phyloP scores from a whole-genome alignment of 2,329 filamentous ascomycete genomes.

The Sordariomycetes sp. region DNA sequence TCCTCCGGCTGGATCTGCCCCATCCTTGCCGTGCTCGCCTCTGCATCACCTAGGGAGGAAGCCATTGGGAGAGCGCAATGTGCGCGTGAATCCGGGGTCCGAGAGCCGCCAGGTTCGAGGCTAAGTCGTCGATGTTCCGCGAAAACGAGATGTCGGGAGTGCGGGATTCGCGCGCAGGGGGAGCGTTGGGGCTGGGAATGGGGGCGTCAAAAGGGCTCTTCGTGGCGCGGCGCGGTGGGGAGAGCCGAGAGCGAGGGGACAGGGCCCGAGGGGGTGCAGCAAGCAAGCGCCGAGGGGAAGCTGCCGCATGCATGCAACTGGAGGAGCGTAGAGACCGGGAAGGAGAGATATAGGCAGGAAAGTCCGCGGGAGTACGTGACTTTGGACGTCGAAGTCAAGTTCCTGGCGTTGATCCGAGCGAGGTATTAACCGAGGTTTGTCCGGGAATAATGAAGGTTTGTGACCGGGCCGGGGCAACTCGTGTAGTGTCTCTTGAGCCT shows the following conservation, averaged over 20 bases:
- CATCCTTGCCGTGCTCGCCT: conserved; percentile 2
- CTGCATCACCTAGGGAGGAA: conserved; percentile 1
- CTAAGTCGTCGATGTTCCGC: not conserved
- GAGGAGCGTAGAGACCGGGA: not conserved
- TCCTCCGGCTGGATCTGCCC: conserved; percentile 1
- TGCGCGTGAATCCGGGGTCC: not conserved
- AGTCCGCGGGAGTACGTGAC: not conserved
- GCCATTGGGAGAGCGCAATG: not conserved
- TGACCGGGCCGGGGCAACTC: not conserved
- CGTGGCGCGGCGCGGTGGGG: not conserved
- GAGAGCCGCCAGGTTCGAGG: not conserved
- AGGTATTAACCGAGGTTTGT: not conserved
- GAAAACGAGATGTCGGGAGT: not conserved
- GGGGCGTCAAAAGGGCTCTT: not conserved
- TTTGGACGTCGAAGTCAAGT: conserved; percentile 1
- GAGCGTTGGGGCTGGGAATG: not conserved
- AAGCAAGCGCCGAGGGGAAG: not conserved
- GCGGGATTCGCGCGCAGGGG: not conserved
- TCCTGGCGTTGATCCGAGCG: not conserved
- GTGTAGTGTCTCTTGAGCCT: not conserved
- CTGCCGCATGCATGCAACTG: not conserved
- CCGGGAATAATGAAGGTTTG: not conserved
- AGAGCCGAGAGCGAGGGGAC: not conserved
- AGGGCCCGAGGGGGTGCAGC: not conserved
- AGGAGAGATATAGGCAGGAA: not conserved